Evolutionary conservation across 2,329 filamentous ascomycete species (phyloP).

Genomic region (Talaromyces islandicus): DNA sequence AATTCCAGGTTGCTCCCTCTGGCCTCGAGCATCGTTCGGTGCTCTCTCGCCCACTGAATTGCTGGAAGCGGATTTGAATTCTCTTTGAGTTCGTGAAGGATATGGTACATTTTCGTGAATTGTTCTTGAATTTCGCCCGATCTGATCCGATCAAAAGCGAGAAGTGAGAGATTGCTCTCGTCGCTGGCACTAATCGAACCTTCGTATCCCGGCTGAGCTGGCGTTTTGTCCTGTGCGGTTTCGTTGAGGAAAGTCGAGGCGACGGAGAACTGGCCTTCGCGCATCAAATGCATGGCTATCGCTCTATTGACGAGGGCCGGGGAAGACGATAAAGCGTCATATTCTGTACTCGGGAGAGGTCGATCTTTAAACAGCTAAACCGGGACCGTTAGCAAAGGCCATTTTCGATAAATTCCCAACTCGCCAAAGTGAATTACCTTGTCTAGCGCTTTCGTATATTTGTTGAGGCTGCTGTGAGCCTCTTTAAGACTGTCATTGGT

Average conservation of each 20-base stretch:
- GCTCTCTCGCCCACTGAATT: conserved; percentile 75
- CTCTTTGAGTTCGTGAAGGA: conserved; percentile 69
- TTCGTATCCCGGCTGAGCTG: conserved; percentile 23
- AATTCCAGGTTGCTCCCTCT: conserved; percentile 93
- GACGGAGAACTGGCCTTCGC: conserved; percentile 87
- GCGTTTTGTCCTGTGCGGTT: conserved; percentile 44
- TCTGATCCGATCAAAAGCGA: conserved; percentile 54
- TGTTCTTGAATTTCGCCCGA: conserved; percentile 67
- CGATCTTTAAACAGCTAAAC: conserved; percentile 60
- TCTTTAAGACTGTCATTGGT: conserved; percentile 78
- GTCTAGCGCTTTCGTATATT: conserved; percentile 79
- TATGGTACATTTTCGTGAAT: conserved; percentile 86
- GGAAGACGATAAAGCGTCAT: conserved; percentile 72
- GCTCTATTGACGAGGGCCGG: conserved; percentile 79
- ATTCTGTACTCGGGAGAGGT: conserved; percentile 67
- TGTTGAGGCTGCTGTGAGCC: conserved; percentile 73
- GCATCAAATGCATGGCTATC: conserved; percentile 91
- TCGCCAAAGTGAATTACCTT: conserved; percentile 49
- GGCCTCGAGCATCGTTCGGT: conserved; percentile 66
- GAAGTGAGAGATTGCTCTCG: conserved; percentile 30
- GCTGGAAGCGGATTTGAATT: conserved; percentile 70
- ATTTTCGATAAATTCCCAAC: not conserved
- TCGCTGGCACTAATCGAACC: conserved; percentile 22
- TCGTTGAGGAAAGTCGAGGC: conserved; percentile 81
- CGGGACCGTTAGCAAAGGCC: not conserved